Evolutionary conservation across 495 filamentous ascomycete species (phyloP), one percentile per base, ranked within the genome.

Genomic region (Rostrohypoxylon terebratum): DNA sequence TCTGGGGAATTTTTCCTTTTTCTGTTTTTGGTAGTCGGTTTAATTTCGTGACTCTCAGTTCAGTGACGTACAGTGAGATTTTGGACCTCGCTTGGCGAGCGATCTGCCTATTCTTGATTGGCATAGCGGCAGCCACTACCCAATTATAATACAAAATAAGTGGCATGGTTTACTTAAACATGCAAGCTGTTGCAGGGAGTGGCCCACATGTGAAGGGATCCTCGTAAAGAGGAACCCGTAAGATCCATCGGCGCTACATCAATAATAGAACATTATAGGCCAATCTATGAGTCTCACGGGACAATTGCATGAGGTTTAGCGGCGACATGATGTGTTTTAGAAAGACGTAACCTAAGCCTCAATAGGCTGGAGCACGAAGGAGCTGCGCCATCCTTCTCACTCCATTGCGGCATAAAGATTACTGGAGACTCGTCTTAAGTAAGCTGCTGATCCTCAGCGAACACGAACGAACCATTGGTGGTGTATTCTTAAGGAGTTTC

Each of bases 11-110:
- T 50, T 62, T 5, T 53, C 21, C 33, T 42, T 20, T 58, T 55
- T 28, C 33, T 10, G n/a, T 36, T 53, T 53, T 55, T 36, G 38
- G 38, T 53, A 55, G 23, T 57, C 36, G n/a, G 42, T 33, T 68
- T 44, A 33, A 54, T 59, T 44, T 45, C 28, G 36, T 44, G 23
- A 44, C 44, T 36, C 31, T 23, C 20, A 53, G n/a, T 34, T 38
- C 38, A 53, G 47, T 66, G 64, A 68, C 64, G 64, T 72, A 59
- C 14, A 38, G 59, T 72, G 18, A 64, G 69, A 68, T 64, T 63
- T 72, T 67, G 59, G 65, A 61, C 55, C 42, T 55, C 28, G 59
- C 70, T 69, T 66, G 65, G 70, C 65, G 38, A 51, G 23, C 13
- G 25, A 7, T 48, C 11, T 45, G 36, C 44, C 28, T 34, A 14